Base-by-base conservation (phyloP, 1,284 basidiomycete genomes). In the Moesziomyces globuligerus region DNA sequence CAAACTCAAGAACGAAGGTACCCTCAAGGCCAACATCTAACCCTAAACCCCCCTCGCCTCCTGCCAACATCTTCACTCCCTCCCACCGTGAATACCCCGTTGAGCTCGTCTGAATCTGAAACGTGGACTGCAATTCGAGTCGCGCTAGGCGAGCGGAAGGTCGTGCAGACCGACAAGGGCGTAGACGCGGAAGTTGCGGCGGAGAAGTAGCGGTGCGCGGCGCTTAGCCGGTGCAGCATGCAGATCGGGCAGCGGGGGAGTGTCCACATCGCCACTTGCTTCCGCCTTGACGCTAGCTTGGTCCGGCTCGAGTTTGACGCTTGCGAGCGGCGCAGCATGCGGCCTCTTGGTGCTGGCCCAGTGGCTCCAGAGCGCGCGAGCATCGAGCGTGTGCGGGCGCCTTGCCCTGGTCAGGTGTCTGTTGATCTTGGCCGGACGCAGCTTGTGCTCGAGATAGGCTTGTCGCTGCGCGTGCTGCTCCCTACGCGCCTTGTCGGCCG, bases 1-100 rank as follows among this genome's bases (percentile, higher is more conserved):
- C 48, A 87, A 90, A 52, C 85, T 89, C 86, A 97, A 97, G 88
- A 96, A 96, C 82, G 50, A 25, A 0, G 76, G 74, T 8, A 52
- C 55, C 47, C 62, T 78, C 44, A 69, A 68, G 53, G 73, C 74
- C 20, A 74, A 58, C 48, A 67, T 76, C 18, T 78, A 29, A 67
- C 29, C 26, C 26, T 10, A 28, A 32, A n/a, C n/a, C n/a, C n/a
- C n/a, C n/a, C n/a, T n/a, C n/a, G n/a, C n/a, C n/a, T n/a, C n/a
- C n/a, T n/a, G n/a, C n/a, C n/a, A n/a, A n/a, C n/a, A n/a, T n/a
- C n/a, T n/a, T n/a, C n/a, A n/a, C n/a, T n/a, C n/a, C n/a, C n/a
- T n/a, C n/a, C n/a, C n/a, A n/a, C n/a, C n/a, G n/a, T n/a, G n/a
- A n/a, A n/a, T n/a, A n/a, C n/a, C n/a, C n/a, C n/a, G n/a, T n/a